Evolutionary conservation across 2,329 filamentous ascomycete species (phyloP).

Genomic region (Fusarium denticulatum): DNA sequence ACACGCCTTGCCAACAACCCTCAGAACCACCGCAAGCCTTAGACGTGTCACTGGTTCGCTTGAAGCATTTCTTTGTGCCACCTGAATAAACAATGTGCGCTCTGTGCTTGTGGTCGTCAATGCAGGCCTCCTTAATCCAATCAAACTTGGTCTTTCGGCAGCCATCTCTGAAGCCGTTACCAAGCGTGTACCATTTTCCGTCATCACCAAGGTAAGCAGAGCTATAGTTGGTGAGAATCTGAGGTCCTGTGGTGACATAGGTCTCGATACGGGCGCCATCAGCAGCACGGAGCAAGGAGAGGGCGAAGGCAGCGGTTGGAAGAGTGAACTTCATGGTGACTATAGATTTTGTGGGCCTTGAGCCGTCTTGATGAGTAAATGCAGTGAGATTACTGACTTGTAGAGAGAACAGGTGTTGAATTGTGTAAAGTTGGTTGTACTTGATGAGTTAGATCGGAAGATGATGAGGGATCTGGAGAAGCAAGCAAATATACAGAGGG

Average conservation of each 20-base stretch:
- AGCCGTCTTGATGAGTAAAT: not conserved
- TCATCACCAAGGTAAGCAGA: accelerated
- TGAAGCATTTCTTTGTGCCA: not conserved
- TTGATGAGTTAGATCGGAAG: not conserved
- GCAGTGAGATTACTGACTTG: not conserved
- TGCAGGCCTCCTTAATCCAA: not conserved
- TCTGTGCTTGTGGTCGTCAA: accelerated
- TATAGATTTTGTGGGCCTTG: not conserved
- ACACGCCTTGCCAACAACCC: not conserved
- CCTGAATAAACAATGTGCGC: not conserved
- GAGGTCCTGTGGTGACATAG: not conserved
- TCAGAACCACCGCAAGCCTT: not conserved
- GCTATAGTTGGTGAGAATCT: accelerated
- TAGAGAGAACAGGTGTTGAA: not conserved
- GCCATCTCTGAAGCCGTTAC: accelerated
- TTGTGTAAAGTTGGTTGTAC: accelerated
- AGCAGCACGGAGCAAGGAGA: not conserved
- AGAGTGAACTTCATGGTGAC: not conserved
- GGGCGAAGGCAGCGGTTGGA: not conserved
- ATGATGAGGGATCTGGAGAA: not conserved
- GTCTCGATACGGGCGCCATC: not conserved
- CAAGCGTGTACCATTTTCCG: accelerated
- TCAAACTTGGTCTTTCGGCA: not conserved
- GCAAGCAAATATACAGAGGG: not conserved
- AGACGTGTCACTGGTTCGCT: accelerated